Evolutionary conservation across 2,329 filamentous ascomycete genomes (phyloP).

Genomic region (Trichoderma brevicompactum): DNA sequence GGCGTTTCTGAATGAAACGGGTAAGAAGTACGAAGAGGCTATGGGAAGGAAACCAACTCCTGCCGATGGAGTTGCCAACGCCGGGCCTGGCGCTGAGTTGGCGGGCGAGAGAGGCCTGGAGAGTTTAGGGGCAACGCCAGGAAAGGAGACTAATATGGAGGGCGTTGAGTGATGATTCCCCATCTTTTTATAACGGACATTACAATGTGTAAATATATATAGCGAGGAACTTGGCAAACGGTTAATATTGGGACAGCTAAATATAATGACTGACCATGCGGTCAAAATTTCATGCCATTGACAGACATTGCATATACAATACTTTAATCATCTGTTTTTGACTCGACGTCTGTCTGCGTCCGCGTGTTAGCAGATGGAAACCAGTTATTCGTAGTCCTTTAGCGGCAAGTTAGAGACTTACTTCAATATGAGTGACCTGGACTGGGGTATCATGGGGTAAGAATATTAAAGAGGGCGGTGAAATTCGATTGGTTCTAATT

Average conservation of each 20-base stretch:
- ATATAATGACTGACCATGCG: neutral
- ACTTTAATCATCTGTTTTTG: neutral
- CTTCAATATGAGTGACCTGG: neutral
- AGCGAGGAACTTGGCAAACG: neutral
- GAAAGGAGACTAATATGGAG: constrained; percentile 31
- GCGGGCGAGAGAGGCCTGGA: constrained; percentile 44
- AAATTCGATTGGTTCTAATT: too few species aligned
- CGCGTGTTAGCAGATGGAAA: neutral
- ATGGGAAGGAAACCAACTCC: constrained; percentile 39
- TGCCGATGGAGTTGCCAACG: constrained; percentile 32
- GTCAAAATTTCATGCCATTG: neutral
- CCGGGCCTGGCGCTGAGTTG: constrained; percentile 33
- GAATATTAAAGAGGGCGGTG: neutral
- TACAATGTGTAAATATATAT: constrained; percentile 16
- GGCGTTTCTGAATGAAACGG: constrained; percentile 77
- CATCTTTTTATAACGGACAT: neutral
- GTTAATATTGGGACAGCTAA: neutral
- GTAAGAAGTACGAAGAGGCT: constrained; percentile 61
- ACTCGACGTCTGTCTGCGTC: neutral
- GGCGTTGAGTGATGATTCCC: constrained; percentile 16
- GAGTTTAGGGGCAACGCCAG: constrained; percentile 42
- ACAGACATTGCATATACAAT: neutral
- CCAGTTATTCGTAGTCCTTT: too few species aligned
- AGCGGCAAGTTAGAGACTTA: too few species aligned
- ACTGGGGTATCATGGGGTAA: neutral